Evolutionary conservation across 306 rosid species (phyloP).

Genomic region (Boehmeria nivea): DNA sequence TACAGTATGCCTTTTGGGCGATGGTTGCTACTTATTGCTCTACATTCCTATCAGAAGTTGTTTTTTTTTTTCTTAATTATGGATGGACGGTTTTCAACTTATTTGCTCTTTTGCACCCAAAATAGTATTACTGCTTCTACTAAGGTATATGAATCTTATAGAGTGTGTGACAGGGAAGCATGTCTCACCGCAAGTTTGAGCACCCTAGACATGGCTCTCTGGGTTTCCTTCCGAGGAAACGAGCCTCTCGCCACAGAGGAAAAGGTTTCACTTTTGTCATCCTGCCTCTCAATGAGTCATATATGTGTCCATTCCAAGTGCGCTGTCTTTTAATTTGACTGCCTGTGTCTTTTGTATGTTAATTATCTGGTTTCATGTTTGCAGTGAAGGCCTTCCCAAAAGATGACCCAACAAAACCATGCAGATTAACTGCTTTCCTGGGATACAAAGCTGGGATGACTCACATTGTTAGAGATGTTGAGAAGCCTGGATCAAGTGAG

Average conservation of each 20-base stretch:
- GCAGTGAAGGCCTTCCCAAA: slow-evolving; percentile 17
- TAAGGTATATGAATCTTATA: slow-evolving; percentile 13
- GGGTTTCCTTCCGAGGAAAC: slow-evolving; percentile 52
- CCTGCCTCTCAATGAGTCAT: neutral
- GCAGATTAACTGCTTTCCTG: slow-evolving; percentile 7
- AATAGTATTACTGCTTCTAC: too few relatives aligned
- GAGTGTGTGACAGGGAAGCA: slow-evolving; percentile 16
- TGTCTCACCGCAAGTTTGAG: slow-evolving; percentile 57
- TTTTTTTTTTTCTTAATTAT: too few relatives aligned
- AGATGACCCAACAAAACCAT: slow-evolving; percentile 3
- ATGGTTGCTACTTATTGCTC: too few relatives aligned
- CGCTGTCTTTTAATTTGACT: neutral
- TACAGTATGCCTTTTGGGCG: too few relatives aligned
- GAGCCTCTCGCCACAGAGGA: slow-evolving; percentile 53
- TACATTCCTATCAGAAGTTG: too few relatives aligned
- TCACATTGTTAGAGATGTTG: slow-evolving; percentile 16
- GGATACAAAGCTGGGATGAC: slow-evolving; percentile 19
- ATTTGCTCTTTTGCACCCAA: too few relatives aligned
- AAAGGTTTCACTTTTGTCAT: slow-evolving; percentile 27
- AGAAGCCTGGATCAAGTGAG: slow-evolving; percentile 15
- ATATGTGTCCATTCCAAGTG: neutral
- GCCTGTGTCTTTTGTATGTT: neutral
- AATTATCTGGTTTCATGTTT: neutral
- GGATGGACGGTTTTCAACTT: too few relatives aligned
- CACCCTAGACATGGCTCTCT: slow-evolving; percentile 53